Conservation (phyloP, 2,329 filamentous ascomycete genomes). For the Aspergillus pseudoterreus region DNA sequence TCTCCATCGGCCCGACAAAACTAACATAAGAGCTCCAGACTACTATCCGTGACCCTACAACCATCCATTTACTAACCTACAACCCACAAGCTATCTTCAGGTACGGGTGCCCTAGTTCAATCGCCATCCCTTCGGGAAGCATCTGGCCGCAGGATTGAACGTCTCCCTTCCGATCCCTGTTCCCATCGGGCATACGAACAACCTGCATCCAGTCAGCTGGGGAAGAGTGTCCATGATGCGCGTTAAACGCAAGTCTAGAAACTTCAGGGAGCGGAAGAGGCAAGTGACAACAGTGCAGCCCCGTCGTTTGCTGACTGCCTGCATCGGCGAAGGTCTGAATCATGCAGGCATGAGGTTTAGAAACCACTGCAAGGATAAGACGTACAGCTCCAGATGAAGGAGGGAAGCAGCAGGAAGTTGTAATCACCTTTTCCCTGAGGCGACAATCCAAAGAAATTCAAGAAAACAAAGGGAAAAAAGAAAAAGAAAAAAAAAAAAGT, state of each 20-base stretch:
- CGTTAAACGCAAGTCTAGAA: background rate
- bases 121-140: background rate
- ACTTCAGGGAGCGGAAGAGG: background rate
- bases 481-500: background rate
- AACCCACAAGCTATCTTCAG: background rate
- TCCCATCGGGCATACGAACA: constrained; percentile 1
- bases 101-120: background rate
- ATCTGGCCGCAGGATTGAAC: too few relatives aligned
- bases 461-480: background rate
- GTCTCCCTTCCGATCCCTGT: background rate
- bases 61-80: background rate
- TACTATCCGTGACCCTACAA: background rate
- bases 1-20: too few relatives aligned
- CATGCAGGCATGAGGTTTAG: too few relatives aligned
- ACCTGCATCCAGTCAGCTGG: background rate
- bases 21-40: background rate
- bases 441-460: background rate
- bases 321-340: background rate
- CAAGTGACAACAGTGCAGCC: background rate
- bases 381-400: too few relatives aligned
- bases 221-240: background rate
- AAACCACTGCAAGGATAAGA: too few relatives aligned
- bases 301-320: background rate
- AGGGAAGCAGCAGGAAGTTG: too few relatives aligned
- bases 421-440: too few relatives aligned